phyloP scores from a whole-genome alignment of 192 early-diverging fungal species.

The Umbelopsis vinacea region DNA sequence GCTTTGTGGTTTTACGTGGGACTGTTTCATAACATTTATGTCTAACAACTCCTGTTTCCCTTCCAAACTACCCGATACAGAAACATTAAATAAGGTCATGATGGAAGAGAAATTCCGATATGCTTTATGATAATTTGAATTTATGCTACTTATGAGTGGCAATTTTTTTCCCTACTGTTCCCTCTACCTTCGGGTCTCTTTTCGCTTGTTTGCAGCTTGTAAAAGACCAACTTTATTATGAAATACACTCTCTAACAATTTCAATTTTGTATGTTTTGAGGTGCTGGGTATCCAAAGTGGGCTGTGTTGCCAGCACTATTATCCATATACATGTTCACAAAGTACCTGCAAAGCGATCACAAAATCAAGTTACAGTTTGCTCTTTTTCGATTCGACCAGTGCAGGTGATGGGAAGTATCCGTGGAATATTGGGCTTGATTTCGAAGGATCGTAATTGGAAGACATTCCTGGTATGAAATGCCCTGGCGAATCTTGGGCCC shows the following conservation, averaged over 20 bases:
- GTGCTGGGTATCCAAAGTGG: too few relatives aligned
- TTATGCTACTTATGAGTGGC: slow-evolving; percentile 5
- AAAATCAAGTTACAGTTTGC: neutral
- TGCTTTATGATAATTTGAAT: slow-evolving; percentile 21
- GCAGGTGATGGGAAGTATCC: neutral
- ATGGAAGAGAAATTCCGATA: slow-evolving; percentile 2
- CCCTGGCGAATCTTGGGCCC: neutral
- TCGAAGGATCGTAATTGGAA: neutral
- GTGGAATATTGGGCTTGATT: slow-evolving; percentile 10
- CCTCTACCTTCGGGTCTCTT: neutral
- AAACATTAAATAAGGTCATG: slow-evolving; percentile 2
- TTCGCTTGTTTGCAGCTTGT: neutral
- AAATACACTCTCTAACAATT: neutral
- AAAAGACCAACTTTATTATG: slow-evolving; percentile 5
- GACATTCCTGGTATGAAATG: neutral
- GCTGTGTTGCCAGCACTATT: too few relatives aligned
- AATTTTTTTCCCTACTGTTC: neutral
- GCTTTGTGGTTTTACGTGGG: neutral
- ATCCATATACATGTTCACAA: too few relatives aligned
- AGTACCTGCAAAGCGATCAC: too few relatives aligned
- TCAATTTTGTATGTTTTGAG: too few relatives aligned
- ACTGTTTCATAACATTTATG: slow-evolving; percentile 17
- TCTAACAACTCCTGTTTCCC: neutral
- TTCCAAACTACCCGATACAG: neutral
- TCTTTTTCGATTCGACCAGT: neutral